Base-by-base conservation (phyloP, 140 eudicot genomes). In the Senecio squalidus region DNA sequence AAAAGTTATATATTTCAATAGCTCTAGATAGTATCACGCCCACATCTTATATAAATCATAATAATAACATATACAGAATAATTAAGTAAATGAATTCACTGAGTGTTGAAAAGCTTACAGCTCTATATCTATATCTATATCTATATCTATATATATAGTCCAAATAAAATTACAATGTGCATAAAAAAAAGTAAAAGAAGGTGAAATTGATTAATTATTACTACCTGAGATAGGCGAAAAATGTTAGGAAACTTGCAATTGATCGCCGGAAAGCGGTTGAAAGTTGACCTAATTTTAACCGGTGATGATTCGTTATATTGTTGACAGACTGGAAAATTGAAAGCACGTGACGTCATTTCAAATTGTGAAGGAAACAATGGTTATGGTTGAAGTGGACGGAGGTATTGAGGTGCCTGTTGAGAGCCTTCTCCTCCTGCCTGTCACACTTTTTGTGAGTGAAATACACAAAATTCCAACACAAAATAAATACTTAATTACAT, bases 321-420 rank as follows among this genome's bases (percentile, higher is more conserved):
- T 57, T 72, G 78, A 68, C 71, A 72, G 26, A 72, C 71, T 43
- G 70, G 29, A 24, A 76, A 60, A 24, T 61, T 76, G 34, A 77
- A 65, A 64, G 60, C n/a, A n/a, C n/a, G n/a, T n/a, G n/a, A n/a
- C n/a, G n/a, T n/a, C n/a, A n/a, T n/a, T n/a, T n/a, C n/a, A n/a
- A n/a, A n/a, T n/a, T n/a, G n/a, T 40, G 47, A 40, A 16, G 47
- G 47, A 40, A 18, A 40, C 15, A 40, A 40, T n/a, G 4, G 47
- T 40, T 40, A 17, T n/a, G n/a, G n/a, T n/a, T n/a, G n/a, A 40
- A 20, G 47, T 40, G 47, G 47, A 40, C 47, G 47, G 47, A 40
- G 47, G 47, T 40, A 40, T 40, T 20, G 47, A 40, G 15, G 46
- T 14, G 44, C 9, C 9, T 11, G 41, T 3, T 11, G 7, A 18